These are phyloP conservation scores for Penicillium silybi DNA, from an alignment of 495 filamentous ascomycete genomes.

Conservation along the genomic window DNA sequence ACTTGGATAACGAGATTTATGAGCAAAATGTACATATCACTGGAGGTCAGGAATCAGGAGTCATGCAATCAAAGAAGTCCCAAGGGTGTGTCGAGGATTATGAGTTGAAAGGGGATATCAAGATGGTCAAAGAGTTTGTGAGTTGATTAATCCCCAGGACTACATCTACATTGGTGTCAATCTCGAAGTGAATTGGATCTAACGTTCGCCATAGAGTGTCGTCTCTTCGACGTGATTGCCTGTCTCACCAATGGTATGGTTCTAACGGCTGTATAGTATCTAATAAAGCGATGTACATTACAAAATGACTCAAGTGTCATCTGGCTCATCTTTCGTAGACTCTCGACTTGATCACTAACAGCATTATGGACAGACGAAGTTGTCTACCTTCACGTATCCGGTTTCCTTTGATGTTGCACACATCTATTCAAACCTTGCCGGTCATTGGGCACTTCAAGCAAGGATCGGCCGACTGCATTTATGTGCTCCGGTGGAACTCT, in stretches of 20 bases:
- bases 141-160: conserved; percentile 7
- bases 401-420: neutral
- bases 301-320: neutral
- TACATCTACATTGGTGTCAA: neutral
- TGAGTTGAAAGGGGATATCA: conserved; percentile 6
- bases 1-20: conserved; percentile 6
- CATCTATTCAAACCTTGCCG: neutral
- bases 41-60: neutral
- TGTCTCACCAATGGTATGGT: neutral
- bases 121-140: conserved; percentile 21
- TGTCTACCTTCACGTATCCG: neutral
- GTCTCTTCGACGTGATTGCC: neutral
- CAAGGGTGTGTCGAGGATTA: neutral
- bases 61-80: neutral
- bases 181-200: neutral
- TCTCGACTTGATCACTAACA: neutral
- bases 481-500: too few relatives aligned
- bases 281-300: neutral
- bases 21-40: conserved; percentile 2
- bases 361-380: neutral
- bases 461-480: neutral
- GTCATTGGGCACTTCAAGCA: neutral
- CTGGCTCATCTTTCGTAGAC: neutral
- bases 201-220: neutral
- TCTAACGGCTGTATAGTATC: neutral